These are phyloP conservation scores for Flagelloscypha sp. DNA, from an alignment of 768 basidiomycete species.

Conservation along the genomic window DNA sequence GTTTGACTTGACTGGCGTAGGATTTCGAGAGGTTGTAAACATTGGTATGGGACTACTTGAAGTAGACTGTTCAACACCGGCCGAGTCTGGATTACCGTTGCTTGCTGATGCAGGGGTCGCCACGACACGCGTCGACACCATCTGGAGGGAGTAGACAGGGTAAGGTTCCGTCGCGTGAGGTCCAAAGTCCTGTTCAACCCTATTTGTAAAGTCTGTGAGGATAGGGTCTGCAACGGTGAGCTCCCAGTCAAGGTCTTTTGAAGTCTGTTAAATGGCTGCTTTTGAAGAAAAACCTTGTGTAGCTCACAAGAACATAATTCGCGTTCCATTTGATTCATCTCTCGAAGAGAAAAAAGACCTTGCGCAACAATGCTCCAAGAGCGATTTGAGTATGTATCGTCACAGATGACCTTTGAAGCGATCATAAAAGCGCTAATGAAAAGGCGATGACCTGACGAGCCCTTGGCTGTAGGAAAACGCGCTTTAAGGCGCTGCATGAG, in stretches of 20 bases:
- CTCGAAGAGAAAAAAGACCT: conserved; percentile 50
- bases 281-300: too few species aligned
- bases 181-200: conserved; percentile 36
- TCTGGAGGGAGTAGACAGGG: conserved; percentile 29
- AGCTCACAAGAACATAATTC: conserved; percentile 78
- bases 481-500: conserved; percentile 60
- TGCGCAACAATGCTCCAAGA: conserved; percentile 58
- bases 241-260: conserved; percentile 65
- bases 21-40: too few species aligned
- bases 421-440: conserved; percentile 74
- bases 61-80: too few species aligned
- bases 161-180: conserved; percentile 37
- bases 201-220: conserved; percentile 31
- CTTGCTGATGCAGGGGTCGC: too few species aligned
- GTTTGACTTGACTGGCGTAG: too few species aligned
- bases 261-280: too few species aligned
- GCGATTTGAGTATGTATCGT: conserved; percentile 60
- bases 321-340: conserved; percentile 78
- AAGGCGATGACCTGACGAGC: conserved; percentile 62
- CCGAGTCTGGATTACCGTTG: too few species aligned
- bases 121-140: conserved; percentile 24
- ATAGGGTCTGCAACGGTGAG: conserved; percentile 36
- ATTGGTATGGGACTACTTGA: too few species aligned
- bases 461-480: conserved; percentile 68
- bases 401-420: conserved; percentile 55